phyloP scores from a whole-genome alignment of 1,139 yeast species.

The Yueomyces sp. region DNA sequence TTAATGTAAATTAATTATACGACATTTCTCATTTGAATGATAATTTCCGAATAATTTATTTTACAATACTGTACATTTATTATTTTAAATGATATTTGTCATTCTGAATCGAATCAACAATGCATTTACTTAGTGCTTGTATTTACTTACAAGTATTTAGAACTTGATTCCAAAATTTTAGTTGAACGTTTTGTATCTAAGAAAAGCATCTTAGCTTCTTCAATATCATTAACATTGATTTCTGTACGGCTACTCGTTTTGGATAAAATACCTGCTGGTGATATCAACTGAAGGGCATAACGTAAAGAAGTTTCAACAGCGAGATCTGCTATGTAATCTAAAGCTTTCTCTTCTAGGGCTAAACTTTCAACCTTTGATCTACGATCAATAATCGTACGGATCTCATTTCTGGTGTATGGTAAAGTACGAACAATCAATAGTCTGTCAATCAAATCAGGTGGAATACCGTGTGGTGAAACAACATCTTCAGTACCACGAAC shows the following conservation, averaged over 20 bases:
- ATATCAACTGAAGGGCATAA: constrained; percentile 78
- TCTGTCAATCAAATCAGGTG: constrained; percentile 88
- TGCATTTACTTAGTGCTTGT: no score
- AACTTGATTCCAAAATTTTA: constrained; percentile 44
- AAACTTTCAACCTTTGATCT: constrained; percentile 69
- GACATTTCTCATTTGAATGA: no score
- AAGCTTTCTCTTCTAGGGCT: constrained; percentile 50
- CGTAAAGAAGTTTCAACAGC: constrained; percentile 74
- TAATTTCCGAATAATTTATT: no score
- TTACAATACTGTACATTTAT: no score
- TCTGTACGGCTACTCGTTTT: constrained; percentile 61
- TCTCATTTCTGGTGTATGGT: constrained; percentile 76
- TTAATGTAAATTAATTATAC: no score
- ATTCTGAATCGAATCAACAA: no score
- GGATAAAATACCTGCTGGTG: constrained; percentile 83
- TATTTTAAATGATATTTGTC: no score
- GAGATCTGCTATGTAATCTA: constrained; percentile 56
- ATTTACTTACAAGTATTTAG: constrained; percentile 16
- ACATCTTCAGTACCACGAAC: constrained; percentile 86
- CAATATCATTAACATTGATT: constrained; percentile 59
- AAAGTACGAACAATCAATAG: constrained; percentile 82
- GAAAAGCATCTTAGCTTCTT: constrained; percentile 76
- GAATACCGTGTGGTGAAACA: constrained; percentile 91
- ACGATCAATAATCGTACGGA: constrained; percentile 66
- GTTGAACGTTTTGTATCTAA: constrained; percentile 85